A percentile compares a stretch with the other conserved stretches of the same genome.
Conservation (phyloP, 1,284 basidiomycete species). For the Pholiota adiposa region DNA sequence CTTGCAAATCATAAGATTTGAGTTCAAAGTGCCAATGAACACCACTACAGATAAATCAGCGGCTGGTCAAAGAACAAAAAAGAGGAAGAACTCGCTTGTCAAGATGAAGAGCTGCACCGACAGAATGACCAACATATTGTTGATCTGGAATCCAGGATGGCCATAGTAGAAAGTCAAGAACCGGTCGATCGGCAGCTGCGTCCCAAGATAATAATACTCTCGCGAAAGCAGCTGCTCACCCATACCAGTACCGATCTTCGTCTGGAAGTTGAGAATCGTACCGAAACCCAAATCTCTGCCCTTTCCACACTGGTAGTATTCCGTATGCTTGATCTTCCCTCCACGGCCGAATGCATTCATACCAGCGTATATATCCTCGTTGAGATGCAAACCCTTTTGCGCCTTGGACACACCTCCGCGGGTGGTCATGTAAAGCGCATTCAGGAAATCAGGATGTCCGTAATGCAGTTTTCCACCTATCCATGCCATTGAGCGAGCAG, state of each 20-base stretch:
- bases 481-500: conserved; percentile 94
- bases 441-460: conserved; percentile 98
- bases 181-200: conserved; percentile 97
- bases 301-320: conserved; percentile 99
- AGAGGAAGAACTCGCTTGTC: conserved; percentile 60
- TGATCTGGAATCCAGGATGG: conserved; percentile 99
- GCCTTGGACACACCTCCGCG: conserved; percentile 99
- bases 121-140: conserved; percentile 97
- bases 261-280: conserved; percentile 99
- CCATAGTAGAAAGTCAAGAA: conserved; percentile 99
- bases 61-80: background rate
- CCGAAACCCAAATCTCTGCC: conserved; percentile 99
- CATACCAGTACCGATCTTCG: conserved; percentile 99
- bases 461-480: conserved; percentile 99
- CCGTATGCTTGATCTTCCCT: conserved; percentile 97
- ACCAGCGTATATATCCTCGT: conserved; percentile 99
- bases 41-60: conserved; percentile 60
- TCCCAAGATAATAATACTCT: conserved; percentile 99
- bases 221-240: conserved; percentile 99
- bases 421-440: conserved; percentile 97
- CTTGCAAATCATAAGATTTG: conserved; percentile 76
- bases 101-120: conserved; percentile 94
- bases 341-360: conserved; percentile 99
- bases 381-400: conserved; percentile 97
- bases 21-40: conserved; percentile 90